phyloP scores from a whole-genome alignment of 2,329 filamentous ascomycete species.

The Aspergillus unguis region DNA sequence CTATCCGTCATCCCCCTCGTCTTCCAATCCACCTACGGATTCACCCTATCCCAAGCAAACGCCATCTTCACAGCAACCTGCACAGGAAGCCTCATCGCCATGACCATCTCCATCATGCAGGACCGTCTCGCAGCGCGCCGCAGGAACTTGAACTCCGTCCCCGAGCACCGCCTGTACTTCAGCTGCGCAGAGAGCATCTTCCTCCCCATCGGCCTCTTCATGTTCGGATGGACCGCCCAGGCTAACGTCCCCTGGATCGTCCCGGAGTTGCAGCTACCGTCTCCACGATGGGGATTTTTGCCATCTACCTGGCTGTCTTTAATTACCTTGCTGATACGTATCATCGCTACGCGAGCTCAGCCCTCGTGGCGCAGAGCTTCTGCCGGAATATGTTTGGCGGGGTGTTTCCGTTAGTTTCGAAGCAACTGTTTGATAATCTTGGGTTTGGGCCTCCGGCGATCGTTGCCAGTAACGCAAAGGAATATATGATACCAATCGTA shows the following conservation, averaged over 20 bases:
- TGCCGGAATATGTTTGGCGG: constrained; percentile 82
- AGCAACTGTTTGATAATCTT: constrained; percentile 67
- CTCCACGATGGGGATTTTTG: constrained; percentile 81
- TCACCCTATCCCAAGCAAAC: constrained; percentile 64
- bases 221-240: constrained; percentile 71
- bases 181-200: constrained; percentile 71
- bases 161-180: constrained; percentile 80
- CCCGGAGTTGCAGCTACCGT: constrained; percentile 65
- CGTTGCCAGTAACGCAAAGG: too few relatives aligned
- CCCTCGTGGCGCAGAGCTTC: constrained; percentile 80
- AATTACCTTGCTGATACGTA: constrained; percentile 92
- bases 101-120: constrained; percentile 65
- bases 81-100: constrained; percentile 44
- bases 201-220: constrained; percentile 75
- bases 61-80: constrained; percentile 61
- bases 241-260: constrained; percentile 66
- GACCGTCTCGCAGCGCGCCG: constrained; percentile 60
- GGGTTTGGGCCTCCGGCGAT: constrained; percentile 69
- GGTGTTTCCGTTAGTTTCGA: constrained; percentile 73
- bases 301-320: constrained; percentile 81
- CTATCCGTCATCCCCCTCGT: constrained; percentile 78
- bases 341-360: constrained; percentile 77
- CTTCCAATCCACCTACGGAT: constrained; percentile 65
- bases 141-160: constrained; percentile 29
- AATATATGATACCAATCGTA: too few relatives aligned